phyloP scores from a whole-genome alignment of 768 basidiomycete species.

The Boletus vermiculosoides region DNA sequence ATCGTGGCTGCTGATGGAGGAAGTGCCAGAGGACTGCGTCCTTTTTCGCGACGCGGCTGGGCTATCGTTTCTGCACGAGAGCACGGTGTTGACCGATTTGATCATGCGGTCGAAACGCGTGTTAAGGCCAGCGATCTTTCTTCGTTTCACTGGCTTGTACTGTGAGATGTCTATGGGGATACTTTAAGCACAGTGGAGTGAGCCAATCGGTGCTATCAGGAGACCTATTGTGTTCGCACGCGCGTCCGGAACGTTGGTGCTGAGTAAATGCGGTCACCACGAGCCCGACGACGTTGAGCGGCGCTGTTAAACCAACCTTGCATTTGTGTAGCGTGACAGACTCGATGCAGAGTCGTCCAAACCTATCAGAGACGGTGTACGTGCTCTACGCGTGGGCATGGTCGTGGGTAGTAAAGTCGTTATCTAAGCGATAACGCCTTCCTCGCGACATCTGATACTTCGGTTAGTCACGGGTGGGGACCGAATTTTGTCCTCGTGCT shows the following conservation, averaged over 20 bases:
- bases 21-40: slow-evolving; percentile 42
- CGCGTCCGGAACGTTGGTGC: neutral
- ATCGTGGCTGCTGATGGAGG: slow-evolving; percentile 43
- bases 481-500: neutral
- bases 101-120: slow-evolving; percentile 68
- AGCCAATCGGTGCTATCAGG: neutral
- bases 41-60: slow-evolving; percentile 31
- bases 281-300: neutral
- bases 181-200: neutral
- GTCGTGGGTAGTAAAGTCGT: neutral
- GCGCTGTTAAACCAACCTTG: slow-evolving; percentile 10
- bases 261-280: neutral
- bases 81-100: slow-evolving; percentile 49
- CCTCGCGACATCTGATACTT: neutral
- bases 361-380: neutral
- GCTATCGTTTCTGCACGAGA: slow-evolving; percentile 21
- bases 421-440: slow-evolving; percentile 15
- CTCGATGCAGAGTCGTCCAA: slow-evolving; percentile 14
- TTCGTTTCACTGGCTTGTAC: slow-evolving; percentile 41
- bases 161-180: slow-evolving; percentile 9
- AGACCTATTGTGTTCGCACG: slow-evolving; percentile 18
- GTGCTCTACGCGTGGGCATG: slow-evolving; percentile 5
- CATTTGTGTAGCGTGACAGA: slow-evolving; percentile 6
- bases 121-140: slow-evolving; percentile 51
- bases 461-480: neutral